Conservation (phyloP, 805 yeast species). For the Candida namnaoensis region DNA sequence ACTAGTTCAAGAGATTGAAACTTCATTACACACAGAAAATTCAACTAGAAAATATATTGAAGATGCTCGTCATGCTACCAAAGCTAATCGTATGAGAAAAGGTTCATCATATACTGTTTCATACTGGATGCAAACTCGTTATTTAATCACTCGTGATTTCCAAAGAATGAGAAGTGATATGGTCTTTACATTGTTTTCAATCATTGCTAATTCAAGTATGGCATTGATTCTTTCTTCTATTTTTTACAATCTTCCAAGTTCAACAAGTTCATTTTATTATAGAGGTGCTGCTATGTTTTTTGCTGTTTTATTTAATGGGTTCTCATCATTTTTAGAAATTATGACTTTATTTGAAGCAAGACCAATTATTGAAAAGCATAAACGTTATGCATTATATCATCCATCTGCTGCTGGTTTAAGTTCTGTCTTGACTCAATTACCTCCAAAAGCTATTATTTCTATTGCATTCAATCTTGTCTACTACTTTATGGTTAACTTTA, state of each 20-base stretch:
- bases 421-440: slow-evolving; percentile 50
- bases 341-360: slow-evolving; percentile 45
- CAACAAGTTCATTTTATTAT: slow-evolving; percentile 36
- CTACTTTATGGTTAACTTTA: slow-evolving; percentile 47
- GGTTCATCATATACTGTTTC: slow-evolving; percentile 47
- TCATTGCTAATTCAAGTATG: slow-evolving; percentile 39
- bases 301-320: slow-evolving; percentile 50
- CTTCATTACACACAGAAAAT: slow-evolving; percentile 4
- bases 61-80: slow-evolving; percentile 41
- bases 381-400: slow-evolving; percentile 46
- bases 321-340: slow-evolving; percentile 45
- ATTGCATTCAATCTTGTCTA: slow-evolving; percentile 37
- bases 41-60: slow-evolving; percentile 16
- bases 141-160: slow-evolving; percentile 34
- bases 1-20: slow-evolving; percentile 36
- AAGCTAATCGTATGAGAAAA: slow-evolving; percentile 36
- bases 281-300: slow-evolving; percentile 57
- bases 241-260: slow-evolving; percentile 34
- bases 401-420: slow-evolving; percentile 62
- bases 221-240: slow-evolving; percentile 46
- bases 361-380: slow-evolving; percentile 51
- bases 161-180: slow-evolving; percentile 40
- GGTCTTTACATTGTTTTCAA: slow-evolving; percentile 35
- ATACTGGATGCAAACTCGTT: slow-evolving; percentile 41
- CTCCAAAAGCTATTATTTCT: slow-evolving; percentile 34